Evolutionary conservation across 495 filamentous ascomycete genomes (phyloP), one percentile per base, ranked within the genome.

Genomic region (Trypethelium eluteriae): DNA sequence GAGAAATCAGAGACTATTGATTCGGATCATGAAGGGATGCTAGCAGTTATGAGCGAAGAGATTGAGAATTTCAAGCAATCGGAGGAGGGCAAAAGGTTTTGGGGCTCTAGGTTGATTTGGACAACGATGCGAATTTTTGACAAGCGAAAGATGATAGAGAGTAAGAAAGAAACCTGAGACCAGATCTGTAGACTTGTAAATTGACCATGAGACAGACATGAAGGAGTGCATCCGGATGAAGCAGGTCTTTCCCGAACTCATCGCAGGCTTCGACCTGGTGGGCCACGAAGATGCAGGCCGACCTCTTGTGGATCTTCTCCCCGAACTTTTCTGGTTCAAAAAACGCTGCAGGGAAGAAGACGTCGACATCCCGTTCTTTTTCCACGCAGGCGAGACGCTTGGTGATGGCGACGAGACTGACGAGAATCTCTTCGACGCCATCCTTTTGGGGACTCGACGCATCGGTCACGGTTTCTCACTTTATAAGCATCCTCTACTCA

Each of bases 351-450:
- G 83, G 11, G 83, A 89, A 71, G 86, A 91, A 73, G 86, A 82
- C 7, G 82, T 96, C 38, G 85, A 94, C 34, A 88, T 98, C n/a
- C 94, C 94, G 2, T 95, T 96, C 77, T 94, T 93, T 79, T 93
- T 98, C 76, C 92, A 96, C 71, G 94, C 93, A 2, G 94, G 93
- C 38, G 92, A 96, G 74, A 87, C 82, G 47, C 83, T 93, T 0
- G 90, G 90, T 16, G 88, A 92, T 69, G 92, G 90, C 14, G 86
- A 84, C 70, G 79, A 78, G 34, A 85, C 87, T 0, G 92, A 96
- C 67, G 80, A 90, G 68, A 96, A 97, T 71, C 83, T 97, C 2
- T 96, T 93, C 75, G 93, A 97, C 75, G 92, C 91, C 0, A 81
- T 98, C 9, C 80, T 97, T 1, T 84, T 98, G 9, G 93, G 92